Evolutionary conservation across 768 basidiomycete species (phyloP), one percentile per base, ranked within the genome.

Genomic region (Exidia glandulosa): DNA sequence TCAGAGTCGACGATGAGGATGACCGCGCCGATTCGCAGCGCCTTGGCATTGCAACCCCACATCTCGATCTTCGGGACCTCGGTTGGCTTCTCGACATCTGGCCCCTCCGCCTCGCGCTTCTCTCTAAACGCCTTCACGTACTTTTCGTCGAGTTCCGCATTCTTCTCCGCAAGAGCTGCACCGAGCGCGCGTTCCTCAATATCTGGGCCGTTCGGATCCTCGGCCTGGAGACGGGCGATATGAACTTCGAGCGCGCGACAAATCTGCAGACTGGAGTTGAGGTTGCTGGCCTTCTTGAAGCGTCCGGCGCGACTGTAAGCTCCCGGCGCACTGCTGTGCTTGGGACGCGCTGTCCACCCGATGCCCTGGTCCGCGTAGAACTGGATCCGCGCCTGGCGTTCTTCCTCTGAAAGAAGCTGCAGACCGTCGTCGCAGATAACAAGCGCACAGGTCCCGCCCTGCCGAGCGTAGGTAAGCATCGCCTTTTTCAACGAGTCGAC

Each of bases 381-480:
- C 29, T 75, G 71, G 57, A 86, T 81, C 45, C 91, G 84, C 61
- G 78, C 80, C 54, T 82, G 75, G 41, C 81, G 79, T 61, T 92
- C 89, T 31, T 76, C 79, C 41, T 80, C 77, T 33, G 73, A 72
- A 63, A 90, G 70, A 27, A 84, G 71, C 68, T 90, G 90, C 64
- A 92, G 72, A 31, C 90, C 91, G 68, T 92, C 90, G 66, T 92
- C 91, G 70, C 90, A 87, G 16, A 94, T 75, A 50, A 92, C 78
- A 68, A 94, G 90, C 30, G 82, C 70, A 10, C 86, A 88, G 1
- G 86, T 85, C 4, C 89, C 90, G 55, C 91, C 90, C 70, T 94
- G 90, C n/a, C 90, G 78, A 4, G 90, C 90, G 67, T 92, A 91
- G n/a, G 88, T 88, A 69, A 88, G 88, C 84, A 91, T 91, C 0